These are phyloP conservation scores for Torulaspora pretoriensis DNA, from an alignment of 1,139 yeast genomes.

Conservation along the genomic window DNA sequence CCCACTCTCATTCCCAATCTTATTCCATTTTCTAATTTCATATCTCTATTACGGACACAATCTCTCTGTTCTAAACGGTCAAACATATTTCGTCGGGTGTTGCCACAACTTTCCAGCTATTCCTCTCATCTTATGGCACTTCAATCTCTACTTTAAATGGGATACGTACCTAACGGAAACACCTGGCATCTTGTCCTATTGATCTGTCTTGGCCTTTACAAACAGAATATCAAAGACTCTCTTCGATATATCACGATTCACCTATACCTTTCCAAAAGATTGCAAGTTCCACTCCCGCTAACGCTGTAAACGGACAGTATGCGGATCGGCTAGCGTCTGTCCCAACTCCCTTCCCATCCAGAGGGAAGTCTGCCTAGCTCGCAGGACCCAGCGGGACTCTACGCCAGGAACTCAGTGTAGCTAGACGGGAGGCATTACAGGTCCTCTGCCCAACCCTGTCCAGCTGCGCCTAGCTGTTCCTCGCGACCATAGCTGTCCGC, in stretches of 20 bases:
- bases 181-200: conserved; percentile 78
- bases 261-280: conserved; percentile 9
- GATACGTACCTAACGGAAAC: conserved; percentile 91
- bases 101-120: background rate
- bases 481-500: too few species aligned
- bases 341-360: background rate
- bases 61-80: too few species aligned
- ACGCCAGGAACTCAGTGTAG: too few species aligned
- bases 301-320: conserved; percentile 1
- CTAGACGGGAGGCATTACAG: background rate
- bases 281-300: conserved; percentile 1
- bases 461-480: background rate
- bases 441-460: background rate
- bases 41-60: too few species aligned
- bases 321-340: background rate
- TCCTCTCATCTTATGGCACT: conserved; percentile 1
- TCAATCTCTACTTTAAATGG: background rate
- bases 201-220: conserved; percentile 17
- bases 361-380: background rate
- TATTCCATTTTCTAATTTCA: too few species aligned
- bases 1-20: background rate
- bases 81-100: too few species aligned
- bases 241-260: conserved; percentile 3
- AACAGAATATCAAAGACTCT: background rate
- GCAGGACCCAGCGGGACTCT: too few species aligned